A percentile compares a stretch with the other conserved stretches of the same genome.
phyloP scores from a whole-genome alignment of 768 basidiomycete species.

The Xerocomellus intermedius region DNA sequence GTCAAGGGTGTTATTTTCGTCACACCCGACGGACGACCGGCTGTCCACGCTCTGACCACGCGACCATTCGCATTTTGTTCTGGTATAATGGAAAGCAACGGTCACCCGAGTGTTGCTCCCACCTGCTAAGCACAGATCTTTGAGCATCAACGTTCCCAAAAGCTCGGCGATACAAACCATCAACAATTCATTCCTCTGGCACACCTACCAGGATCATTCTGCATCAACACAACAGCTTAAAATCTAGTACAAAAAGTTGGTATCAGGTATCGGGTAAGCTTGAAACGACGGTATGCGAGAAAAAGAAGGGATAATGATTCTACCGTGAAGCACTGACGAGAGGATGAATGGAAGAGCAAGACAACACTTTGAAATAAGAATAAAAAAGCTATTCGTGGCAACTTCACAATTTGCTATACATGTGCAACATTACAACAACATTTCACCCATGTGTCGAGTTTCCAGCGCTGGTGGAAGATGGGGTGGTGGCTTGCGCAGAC shows the following conservation, averaged over 20 bases:
- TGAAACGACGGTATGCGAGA: neutral
- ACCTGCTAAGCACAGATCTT: too few species aligned
- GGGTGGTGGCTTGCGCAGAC: neutral
- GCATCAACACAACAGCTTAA: neutral
- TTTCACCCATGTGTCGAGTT: constrained; percentile 8
- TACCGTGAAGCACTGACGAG: neutral
- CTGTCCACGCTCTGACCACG: neutral
- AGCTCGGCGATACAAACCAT: neutral
- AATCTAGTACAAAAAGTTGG: neutral
- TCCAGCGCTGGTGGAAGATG: neutral
- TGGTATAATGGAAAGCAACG: too few species aligned
- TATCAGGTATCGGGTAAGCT: neutral
- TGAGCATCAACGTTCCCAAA: too few species aligned
- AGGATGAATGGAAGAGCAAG: neutral
- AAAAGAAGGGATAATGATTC: neutral
- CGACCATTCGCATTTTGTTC: neutral
- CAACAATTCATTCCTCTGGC: neutral
- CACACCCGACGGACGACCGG: too few species aligned
- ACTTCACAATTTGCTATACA: neutral
- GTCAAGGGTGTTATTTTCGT: neutral
- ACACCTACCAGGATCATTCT: neutral
- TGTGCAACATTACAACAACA: neutral
- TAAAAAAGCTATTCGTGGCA: neutral
- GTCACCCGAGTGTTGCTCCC: too few species aligned
- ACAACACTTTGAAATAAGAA: neutral